Base-by-base conservation (phyloP, 1,139 yeast species). In the Lodderomyces oxycetoniae region DNA sequence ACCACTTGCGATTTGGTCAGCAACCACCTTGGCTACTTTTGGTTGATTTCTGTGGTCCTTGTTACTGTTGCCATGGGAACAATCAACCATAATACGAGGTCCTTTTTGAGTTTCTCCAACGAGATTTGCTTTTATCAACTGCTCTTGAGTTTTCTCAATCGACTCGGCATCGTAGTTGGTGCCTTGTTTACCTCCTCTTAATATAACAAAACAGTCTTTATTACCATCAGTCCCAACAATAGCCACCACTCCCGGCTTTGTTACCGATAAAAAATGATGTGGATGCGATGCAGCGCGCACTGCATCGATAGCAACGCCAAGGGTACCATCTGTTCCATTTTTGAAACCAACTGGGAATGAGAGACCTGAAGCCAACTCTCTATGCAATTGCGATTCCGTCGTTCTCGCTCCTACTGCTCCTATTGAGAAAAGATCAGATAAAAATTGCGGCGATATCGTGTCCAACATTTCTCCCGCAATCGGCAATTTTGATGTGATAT, bases 371-470 rank as follows among this genome's bases (percentile, higher is more conserved):
- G 97, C 94, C 51, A 91, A 74, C 65, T 91, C 98, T 63, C 98
- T 81, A 68, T 91, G 98, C 44, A 91, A 76, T 64, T 91, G 98
- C 33, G 96, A 87, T 69, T 91, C 98, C 35, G 98, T 91, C 42
- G 98, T 91, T 71, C 98, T 80, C 36, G 98, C 98, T 54, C 98
- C 98, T 64, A 91, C 87, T 40, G 98, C 98, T 48, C 98, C 98
- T 48, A 91, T 79, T 28, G 95, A 84, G 49, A 91, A 74, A 48
- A 88, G 71, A 61, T 91, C 98, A 19, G 94, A 82, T 48, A 91
- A 73, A 71, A 77, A 91, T 71, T 91, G 98, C n/a, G 98, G 98
- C 17, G 96, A 86, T 45, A 89, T 89, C 43, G 97, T 91, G 61
- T 91, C 98, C 61, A 91, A 78, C 97, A 91, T 91, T 62, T 91